Evolutionary conservation across 164 flowering plant species (phyloP).

Genomic region (Nymphaea thermarum): DNA sequence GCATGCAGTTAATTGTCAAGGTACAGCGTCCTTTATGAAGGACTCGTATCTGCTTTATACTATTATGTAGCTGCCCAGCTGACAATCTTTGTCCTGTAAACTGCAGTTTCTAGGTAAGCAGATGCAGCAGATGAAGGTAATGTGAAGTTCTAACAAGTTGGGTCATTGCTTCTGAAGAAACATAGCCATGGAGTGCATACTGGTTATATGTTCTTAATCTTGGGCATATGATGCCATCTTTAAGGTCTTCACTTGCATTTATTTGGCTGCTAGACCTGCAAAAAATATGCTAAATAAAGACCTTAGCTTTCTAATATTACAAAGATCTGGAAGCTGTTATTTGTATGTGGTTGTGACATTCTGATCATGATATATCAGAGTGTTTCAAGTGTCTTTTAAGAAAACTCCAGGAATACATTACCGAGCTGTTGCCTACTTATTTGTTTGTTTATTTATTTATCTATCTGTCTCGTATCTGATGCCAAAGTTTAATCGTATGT

Average conservation of each 20-base stretch:
- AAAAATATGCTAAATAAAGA: neutral
- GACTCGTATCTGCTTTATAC: neutral
- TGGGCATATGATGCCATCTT: no score
- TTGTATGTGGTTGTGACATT: neutral
- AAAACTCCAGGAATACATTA: neutral
- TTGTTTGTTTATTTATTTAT: no score
- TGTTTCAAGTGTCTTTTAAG: neutral
- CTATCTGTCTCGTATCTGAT: neutral
- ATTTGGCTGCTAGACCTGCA: neutral
- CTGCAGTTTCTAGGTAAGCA: neutral
- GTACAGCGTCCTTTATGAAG: neutral
- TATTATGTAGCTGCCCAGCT: neutral
- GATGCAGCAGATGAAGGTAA: neutral
- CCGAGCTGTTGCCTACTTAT: neutral
- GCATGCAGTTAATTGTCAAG: slow-evolving; percentile 31
- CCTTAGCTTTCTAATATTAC: neutral
- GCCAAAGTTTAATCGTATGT: no score
- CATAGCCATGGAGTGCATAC: neutral
- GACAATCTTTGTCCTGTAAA: neutral
- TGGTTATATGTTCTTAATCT: neutral
- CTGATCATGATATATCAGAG: neutral
- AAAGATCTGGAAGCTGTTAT: no score
- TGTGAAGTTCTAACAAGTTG: neutral
- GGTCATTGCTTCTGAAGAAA: neutral
- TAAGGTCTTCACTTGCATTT: neutral